A percentile compares a stretch with the other conserved stretches of the same genome.
Conservation (phyloP, 2,329 filamentous ascomycete genomes). For the Botrytis aclada region DNA sequence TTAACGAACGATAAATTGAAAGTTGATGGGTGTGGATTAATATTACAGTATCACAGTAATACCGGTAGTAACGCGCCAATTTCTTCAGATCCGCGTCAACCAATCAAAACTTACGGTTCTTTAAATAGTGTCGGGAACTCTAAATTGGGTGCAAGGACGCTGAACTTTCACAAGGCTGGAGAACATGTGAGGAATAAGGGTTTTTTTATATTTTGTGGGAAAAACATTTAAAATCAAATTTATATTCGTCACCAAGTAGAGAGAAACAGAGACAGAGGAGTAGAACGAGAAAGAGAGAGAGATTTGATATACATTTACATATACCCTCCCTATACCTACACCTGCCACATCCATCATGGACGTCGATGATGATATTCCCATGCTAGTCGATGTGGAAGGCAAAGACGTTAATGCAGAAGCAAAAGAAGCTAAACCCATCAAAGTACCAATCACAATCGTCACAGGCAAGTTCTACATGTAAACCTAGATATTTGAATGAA, state of each 20-base stretch:
- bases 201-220: background rate
- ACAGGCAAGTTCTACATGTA: constrained; percentile 53
- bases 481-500: background rate
- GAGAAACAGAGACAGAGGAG: too few relatives aligned
- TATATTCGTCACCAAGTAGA: background rate
- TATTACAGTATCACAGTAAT: constrained; percentile 1
- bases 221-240: background rate
- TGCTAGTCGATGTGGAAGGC: constrained; percentile 53
- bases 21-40: background rate
- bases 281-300: background rate
- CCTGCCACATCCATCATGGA: constrained; percentile 49
- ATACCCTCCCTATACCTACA: background rate
- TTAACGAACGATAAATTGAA: background rate
- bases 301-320: background rate
- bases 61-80: constrained; percentile 14
- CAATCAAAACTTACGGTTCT: constrained; percentile 8
- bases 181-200: background rate
- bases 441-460: constrained; percentile 82
- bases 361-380: constrained; percentile 62
- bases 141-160: constrained; percentile 7
- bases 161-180: constrained; percentile 15
- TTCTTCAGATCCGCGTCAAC: constrained; percentile 15
- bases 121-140: background rate
- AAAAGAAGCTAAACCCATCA: constrained; percentile 52
- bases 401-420: constrained; percentile 40